Conservation (phyloP, 176 grass and related monocot species). For the Ensete ventricosum region DNA sequence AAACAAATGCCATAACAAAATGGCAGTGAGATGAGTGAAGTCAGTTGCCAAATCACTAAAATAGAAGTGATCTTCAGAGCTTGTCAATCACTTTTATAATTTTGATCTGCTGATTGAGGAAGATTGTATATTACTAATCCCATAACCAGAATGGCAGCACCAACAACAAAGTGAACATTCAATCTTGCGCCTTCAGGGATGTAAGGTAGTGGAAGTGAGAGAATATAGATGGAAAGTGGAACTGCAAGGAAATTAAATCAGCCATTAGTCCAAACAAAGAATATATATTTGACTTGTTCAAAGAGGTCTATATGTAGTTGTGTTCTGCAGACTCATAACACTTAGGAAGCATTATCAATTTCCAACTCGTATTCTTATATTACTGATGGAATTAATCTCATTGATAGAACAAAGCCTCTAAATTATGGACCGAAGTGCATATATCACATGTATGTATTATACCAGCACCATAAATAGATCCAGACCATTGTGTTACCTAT, state of each 20-base stretch:
- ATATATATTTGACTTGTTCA: constrained; percentile 2
- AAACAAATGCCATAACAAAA: not conserved
- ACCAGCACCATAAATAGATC: not conserved
- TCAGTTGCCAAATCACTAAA: not conserved
- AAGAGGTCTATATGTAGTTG: not conserved
- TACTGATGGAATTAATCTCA: no score
- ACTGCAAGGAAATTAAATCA: constrained; percentile 40
- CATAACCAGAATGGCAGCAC: constrained; percentile 49
- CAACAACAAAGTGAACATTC: constrained; percentile 49
- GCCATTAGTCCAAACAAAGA: not conserved
- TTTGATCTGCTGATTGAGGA: constrained; percentile 32
- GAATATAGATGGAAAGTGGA: constrained; percentile 56
- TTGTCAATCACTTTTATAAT: constrained; percentile 1
- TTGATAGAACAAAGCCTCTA: no score
- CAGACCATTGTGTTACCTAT: not conserved
- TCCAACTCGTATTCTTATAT: no score
- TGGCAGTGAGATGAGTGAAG: not conserved
- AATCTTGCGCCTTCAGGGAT: constrained; percentile 46
- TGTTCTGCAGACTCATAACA: not conserved
- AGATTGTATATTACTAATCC: constrained; percentile 75
- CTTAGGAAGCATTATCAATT: not conserved
- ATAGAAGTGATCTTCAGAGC: not conserved
- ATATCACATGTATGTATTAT: not conserved
- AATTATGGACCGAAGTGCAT: not conserved
- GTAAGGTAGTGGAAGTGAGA: constrained; percentile 72